A percentile compares a stretch with the other conserved stretches of the same genome.
phyloP scores from a whole-genome alignment of 106 monocot species.

The Hemerocallis citrina region DNA sequence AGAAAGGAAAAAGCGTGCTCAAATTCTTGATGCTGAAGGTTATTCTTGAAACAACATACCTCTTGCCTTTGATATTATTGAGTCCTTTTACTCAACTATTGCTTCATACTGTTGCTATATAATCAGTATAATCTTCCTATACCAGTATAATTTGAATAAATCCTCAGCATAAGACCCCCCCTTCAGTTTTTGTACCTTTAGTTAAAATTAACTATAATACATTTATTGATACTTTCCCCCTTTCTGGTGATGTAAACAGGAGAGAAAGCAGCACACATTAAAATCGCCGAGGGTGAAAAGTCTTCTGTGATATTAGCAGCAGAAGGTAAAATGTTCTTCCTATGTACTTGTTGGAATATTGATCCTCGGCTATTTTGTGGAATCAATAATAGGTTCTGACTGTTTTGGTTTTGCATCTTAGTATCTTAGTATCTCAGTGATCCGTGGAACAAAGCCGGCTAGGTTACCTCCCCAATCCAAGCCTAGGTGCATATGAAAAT shows the following conservation, averaged over 20 bases:
- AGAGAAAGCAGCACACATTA: slow-evolving; percentile 80
- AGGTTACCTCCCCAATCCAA: background rate
- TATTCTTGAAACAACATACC: background rate
- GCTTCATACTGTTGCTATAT: background rate
- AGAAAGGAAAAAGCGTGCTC: slow-evolving; percentile 92
- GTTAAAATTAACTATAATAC: background rate
- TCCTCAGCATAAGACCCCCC: background rate
- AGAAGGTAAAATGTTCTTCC: slow-evolving; percentile 21
- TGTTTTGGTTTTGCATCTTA: no score
- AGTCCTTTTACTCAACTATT: background rate
- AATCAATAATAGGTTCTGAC: no score
- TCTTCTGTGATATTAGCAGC: slow-evolving; percentile 62
- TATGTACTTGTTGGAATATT: background rate
- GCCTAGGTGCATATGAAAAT: background rate
- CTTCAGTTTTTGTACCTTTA: background rate
- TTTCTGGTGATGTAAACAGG: slow-evolving; percentile 40
- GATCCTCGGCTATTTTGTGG: background rate
- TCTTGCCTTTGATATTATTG: background rate
- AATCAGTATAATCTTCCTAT: no score
- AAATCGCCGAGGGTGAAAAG: slow-evolving; percentile 74
- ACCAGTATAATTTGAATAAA: no score
- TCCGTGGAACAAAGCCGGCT: background rate
- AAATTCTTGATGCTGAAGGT: slow-evolving; percentile 98
- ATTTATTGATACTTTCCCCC: background rate
- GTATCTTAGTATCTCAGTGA: background rate